Conservation (phyloP, 176 grass and related monocot genomes). For the Carex parvula region DNA sequence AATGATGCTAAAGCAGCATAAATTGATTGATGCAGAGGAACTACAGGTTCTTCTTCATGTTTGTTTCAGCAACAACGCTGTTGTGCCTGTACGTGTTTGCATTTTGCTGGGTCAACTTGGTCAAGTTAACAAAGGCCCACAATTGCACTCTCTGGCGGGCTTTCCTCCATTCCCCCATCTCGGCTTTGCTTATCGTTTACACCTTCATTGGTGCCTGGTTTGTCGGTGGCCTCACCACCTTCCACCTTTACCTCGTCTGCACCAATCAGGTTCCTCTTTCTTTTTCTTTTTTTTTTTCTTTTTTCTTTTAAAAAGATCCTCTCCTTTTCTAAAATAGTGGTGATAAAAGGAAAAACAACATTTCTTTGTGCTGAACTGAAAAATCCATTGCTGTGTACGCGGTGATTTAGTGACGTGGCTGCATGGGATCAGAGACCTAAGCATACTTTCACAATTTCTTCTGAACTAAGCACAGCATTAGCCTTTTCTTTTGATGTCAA, state of each 20-base stretch:
- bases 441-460: background rate
- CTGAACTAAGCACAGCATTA: background rate
- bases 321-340: background rate
- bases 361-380: no score
- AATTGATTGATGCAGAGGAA: constrained; percentile 57
- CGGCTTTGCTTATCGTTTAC: constrained; percentile 72
- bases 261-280: constrained; percentile 74
- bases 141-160: constrained; percentile 37
- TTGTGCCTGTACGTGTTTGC: constrained; percentile 83
- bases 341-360: no score
- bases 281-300: background rate
- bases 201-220: constrained; percentile 89
- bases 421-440: background rate
- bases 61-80: constrained; percentile 66
- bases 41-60: constrained; percentile 86
- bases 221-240: constrained; percentile 81
- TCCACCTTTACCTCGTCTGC: constrained; percentile 78
- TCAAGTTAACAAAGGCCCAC: constrained; percentile 25
- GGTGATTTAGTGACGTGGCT: background rate
- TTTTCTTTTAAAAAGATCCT: background rate
- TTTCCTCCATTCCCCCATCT: constrained; percentile 51
- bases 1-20: background rate
- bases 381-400: background rate
- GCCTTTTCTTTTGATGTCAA: background rate
- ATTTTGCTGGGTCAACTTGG: constrained; percentile 65